Base-by-base conservation (phyloP, 495 filamentous ascomycete genomes). In the Geoglossum glabrum region DNA sequence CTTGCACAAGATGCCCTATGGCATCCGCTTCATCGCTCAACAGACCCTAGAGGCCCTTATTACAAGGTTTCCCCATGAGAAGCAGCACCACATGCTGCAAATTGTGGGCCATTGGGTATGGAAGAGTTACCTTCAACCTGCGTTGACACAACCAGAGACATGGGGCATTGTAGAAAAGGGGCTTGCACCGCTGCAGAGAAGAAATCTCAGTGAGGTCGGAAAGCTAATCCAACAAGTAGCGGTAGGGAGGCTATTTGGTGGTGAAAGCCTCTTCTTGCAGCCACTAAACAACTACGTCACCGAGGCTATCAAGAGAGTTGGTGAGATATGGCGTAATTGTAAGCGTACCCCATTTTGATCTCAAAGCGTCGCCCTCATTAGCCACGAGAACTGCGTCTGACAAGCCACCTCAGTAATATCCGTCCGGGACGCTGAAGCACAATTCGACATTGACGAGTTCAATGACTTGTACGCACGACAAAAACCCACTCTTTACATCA, bases 391-490 rank as follows among this genome's bases (percentile, higher is more conserved):
- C 58, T 57, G 2, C 47, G 31, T 51, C 57, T 10, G 59, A 57
- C 34, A 68, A 70, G 64, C 71, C 64, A 38, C 52, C 30, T 62
- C 62, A 72, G 79, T 99, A 64, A 85, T 97, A 59, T 79, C 81
- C 13, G 83, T 97, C 21, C 83, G 85, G 50, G 82, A 87, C 63
- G 84, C 85, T 2, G 93, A 97, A 66, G 77, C 79, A 49, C 88
- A 90, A 23, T 98, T 95, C 67, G 93, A 96, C 66, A 96, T 97
- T 65, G 92, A 97, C 66, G 90, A 96, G 61, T 97, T 90, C 76
- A 95, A 96, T 62, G 92, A 99, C 64, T 78, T 97, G 27, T 97
- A 96, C 64, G 84, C 90, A 51, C 87, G 90, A 64, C 90, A 86
- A 55, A 94, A 95, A 65, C 92, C 92, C 2, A 97, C 90, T 2